Evolutionary conservation across 345 rosid genomes (phyloP).

Genomic region (Mercurialis annua): DNA sequence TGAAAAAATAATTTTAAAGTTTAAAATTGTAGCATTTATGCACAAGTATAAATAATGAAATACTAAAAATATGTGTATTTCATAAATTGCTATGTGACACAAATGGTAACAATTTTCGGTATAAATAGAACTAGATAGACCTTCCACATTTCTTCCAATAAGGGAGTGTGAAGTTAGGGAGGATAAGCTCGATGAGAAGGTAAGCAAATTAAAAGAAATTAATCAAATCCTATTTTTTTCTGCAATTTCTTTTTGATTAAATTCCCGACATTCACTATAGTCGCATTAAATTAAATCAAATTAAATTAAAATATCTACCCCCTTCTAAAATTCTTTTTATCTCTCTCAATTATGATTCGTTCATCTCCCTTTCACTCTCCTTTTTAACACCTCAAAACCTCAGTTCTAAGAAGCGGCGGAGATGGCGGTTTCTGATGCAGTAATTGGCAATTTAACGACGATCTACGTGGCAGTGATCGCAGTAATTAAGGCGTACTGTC

Average conservation of each 20-base stretch:
- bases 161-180: background rate
- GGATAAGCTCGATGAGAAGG: conserved; percentile 17
- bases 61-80: no score
- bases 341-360: background rate
- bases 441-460: conserved; percentile 74
- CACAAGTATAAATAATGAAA: no score
- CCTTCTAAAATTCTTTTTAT: background rate
- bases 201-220: no score
- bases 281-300: background rate
- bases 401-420: background rate
- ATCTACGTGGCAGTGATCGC: conserved; percentile 81
- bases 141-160: conserved; percentile 12
- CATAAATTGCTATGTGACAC: no score
- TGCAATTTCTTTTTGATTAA: background rate
- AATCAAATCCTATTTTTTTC: conserved; percentile 3
- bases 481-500: conserved; percentile 58
- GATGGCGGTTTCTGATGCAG: conserved; percentile 85
- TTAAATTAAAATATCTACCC: no score
- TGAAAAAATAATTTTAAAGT: no score
- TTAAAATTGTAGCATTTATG: no score
- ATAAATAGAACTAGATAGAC: conserved; percentile 7
- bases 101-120: no score
- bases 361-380: no score
- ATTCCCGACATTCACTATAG: conserved; percentile 23
- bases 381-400: no score